Evolutionary conservation across 257 asterid genomes (phyloP), one percentile per base, ranked within the genome.

Genomic region (Euphrasia confusa): DNA sequence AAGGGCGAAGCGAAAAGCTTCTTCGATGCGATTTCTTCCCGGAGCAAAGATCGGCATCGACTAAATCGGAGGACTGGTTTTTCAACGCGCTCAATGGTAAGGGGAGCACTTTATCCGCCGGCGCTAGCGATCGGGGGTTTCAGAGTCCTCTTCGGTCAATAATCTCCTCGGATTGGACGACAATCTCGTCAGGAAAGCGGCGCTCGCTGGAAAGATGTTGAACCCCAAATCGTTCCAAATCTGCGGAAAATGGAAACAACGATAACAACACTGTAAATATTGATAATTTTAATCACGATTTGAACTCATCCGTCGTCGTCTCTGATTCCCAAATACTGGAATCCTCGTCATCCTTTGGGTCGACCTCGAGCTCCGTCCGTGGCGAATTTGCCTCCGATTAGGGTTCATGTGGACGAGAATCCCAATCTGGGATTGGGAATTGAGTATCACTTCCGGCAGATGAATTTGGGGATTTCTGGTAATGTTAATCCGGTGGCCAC

Each of bases 251-350:
- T 26, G 78, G 64, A n/a, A 78, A 70, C 58, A 68, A 66, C 48
- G 14, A 44, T 50, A 71, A 1, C 12, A 24, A 1, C 42, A 35
- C 10, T 8, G 42, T 8, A 35, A n/a, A n/a, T n/a, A 35, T 35
- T 35, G 8, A 35, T 35, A 35, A 35, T 35, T 35, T 26, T 28
- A 74, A 74, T 78, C 87, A 72, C 12, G 97, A 87, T 80, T 79
- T 78, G 67, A 88, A 81, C 24, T 86, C 97, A 7, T 35, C 42
- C n/a, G n/a, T n/a, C 12, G 90, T 86, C n/a, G n/a, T n/a, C 13
- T 90, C 95, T 13, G 95, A 84, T 80, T 92, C 96, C 1, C 99
- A 97, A 4, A 83, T 84, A 84, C 71, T 80, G 7, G 96, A 81
- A 24, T 83, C 89, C 17, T 53, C 79, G 39, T 89, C 99, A 71